phyloP scores from a whole-genome alignment of 1,139 yeast genomes.

The Yamadazyma atmosphaerica region DNA sequence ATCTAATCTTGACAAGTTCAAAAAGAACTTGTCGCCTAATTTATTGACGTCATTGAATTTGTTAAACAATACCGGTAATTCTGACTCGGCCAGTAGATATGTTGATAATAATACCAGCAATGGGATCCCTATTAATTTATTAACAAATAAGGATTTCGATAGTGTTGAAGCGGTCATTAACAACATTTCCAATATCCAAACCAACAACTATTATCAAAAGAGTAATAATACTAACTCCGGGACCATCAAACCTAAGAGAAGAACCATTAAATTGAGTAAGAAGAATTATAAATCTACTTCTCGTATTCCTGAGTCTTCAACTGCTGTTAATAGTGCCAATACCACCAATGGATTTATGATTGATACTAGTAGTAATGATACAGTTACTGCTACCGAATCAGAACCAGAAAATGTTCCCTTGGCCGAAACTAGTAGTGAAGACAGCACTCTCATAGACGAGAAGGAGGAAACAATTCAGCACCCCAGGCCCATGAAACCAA shows the following conservation, averaged over 20 bases:
- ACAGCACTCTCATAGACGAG: slow-evolving; percentile 14
- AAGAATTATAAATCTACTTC: slow-evolving; percentile 2
- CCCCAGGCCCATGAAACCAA: slow-evolving; percentile 25
- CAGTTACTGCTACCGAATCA: background rate
- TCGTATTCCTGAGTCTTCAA: background rate
- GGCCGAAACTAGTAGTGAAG: slow-evolving; percentile 9
- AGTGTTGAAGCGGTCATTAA: slow-evolving; percentile 39
- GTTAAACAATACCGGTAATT: slow-evolving; percentile 9
- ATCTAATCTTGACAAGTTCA: slow-evolving; percentile 45
- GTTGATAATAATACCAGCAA: slow-evolving; percentile 19
- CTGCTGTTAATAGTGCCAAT: background rate
- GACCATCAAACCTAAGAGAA: slow-evolving; percentile 44
- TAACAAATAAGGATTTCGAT: slow-evolving; percentile 27
- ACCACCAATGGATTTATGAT: background rate
- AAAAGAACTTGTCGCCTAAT: slow-evolving; percentile 37
- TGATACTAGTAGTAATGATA: no score
- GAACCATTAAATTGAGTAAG: slow-evolving; percentile 42
- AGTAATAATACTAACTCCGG: slow-evolving; percentile 25
- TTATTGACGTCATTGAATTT: slow-evolving; percentile 39
- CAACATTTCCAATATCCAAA: slow-evolving; percentile 50
- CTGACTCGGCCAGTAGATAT: background rate
- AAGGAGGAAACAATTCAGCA: slow-evolving; percentile 17
- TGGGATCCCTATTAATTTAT: slow-evolving; percentile 41
- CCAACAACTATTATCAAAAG: slow-evolving; percentile 38
- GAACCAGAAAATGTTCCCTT: background rate